Base-by-base conservation (phyloP, 1,139 yeast species). In the Kodamaea plutei region DNA sequence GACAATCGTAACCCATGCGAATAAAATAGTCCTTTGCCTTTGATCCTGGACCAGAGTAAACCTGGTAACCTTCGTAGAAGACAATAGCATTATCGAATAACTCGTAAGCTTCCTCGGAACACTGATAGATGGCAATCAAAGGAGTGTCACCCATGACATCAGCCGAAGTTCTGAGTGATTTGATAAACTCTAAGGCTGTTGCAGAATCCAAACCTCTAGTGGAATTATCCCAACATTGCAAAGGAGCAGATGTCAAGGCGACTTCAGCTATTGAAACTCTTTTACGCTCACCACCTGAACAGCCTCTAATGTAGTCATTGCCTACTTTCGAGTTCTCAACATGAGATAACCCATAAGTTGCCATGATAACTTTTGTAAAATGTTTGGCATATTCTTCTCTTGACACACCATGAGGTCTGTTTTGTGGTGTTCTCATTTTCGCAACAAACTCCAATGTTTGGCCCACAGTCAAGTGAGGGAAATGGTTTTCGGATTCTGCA, bases 1-100 rank as follows among this genome's bases (percentile, higher is more conserved):
- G 77, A 50, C 78, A 75, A 25, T 49, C 52, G 43, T 44, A 53
- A 13, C 58, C 58, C 54, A 49, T 48, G n/a, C 35, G 33, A 21
- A 45, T 29, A 33, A 53, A 53, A 29, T 29, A 53, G 6, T 44
- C 50, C 38, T 47, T 52, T 28, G 58, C 58, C 9, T 29, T 25
- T 19, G 26, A 30, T 18, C 52, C 50, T 25, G 33, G 35, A 22
- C 58, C 58, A 28, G 43, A 50, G 39, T 29, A 53, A 23, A 53
- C 51, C 36, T 53, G 54, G 44, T 46, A 43, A 13, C 58, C 58
- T 34, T 53, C 56, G 41, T 53, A 53, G 33, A 53, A 44, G 16
- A 53, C 48, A 20, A 51, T 41, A 4, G 49, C 54, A 24, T 52
- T 51, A 33, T 53, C 56, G 26, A 53, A 53, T 34, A 51, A 41